Percentiles rank a stretch among this genome's conserved stretches.
phyloP scores from a whole-genome alignment of 2,329 filamentous ascomycete species.

The Curvularia verruculosa region DNA sequence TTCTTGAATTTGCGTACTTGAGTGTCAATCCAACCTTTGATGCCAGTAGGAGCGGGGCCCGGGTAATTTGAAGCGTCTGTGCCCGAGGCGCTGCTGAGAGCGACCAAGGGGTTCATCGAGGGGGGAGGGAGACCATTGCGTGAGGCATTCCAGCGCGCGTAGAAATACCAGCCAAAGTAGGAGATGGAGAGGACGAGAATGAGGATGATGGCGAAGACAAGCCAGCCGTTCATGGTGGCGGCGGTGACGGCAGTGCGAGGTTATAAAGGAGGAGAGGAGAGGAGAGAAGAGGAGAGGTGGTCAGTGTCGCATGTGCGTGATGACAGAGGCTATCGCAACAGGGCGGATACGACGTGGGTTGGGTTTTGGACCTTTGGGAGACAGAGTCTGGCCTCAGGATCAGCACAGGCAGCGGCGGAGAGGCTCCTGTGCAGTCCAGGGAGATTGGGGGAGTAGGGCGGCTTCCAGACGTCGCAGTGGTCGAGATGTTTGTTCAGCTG shows the following conservation, averaged over 20 bases:
- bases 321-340: slow-evolving; percentile 15
- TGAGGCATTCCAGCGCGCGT: slow-evolving; percentile 73
- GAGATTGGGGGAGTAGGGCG: slow-evolving; percentile 2
- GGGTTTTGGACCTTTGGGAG: neutral
- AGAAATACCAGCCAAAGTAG: slow-evolving; percentile 71
- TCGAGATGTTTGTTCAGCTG: slow-evolving; percentile 22
- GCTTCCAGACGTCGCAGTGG: slow-evolving; percentile 14
- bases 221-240: slow-evolving; percentile 46
- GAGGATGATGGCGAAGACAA: slow-evolving; percentile 75
- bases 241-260: slow-evolving; percentile 17
- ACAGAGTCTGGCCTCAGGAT: neutral
- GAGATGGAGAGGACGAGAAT: slow-evolving; percentile 67
- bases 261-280: too few species aligned
- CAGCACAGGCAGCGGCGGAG: neutral
- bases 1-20: slow-evolving; percentile 68
- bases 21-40: slow-evolving; percentile 75
- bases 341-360: slow-evolving; percentile 14
- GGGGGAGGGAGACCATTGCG: slow-evolving; percentile 78
- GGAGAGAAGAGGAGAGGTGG: neutral
- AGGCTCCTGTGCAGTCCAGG: neutral
- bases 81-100: slow-evolving; percentile 62
- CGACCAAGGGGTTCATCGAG: slow-evolving; percentile 72
- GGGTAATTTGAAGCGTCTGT: slow-evolving; percentile 51
- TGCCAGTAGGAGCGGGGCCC: slow-evolving; percentile 64
- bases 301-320: slow-evolving; percentile 21